Evolutionary conservation across 306 rosid genomes (phyloP), one percentile per base, ranked within the genome.

Genomic region (Gynostemma pentaphyllum): DNA sequence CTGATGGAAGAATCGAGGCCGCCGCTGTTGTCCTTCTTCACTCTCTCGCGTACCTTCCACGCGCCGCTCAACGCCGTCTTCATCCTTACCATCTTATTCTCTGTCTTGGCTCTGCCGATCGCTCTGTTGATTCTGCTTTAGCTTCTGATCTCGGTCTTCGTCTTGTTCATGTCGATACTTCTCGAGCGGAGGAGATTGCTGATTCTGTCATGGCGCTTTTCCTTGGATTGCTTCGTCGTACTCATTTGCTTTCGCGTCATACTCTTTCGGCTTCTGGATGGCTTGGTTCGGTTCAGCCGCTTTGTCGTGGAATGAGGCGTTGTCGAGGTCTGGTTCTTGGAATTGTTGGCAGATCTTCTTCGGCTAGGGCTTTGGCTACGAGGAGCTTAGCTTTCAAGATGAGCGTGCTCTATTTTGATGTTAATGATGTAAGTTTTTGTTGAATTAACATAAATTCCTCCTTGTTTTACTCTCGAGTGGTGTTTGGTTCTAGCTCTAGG

Each of bases 21-120:
- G 94, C 99, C 62, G 75, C 99, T 0, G 99, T 88, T n/a, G 83
- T 94, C 0, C 71, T 94, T 34, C 85, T 94, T 55, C 97, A 88
- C 56, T 94, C 99, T 53, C 97, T 94, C 57, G 84, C 94, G 0
- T 94, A 76, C 69, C 99, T 88, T 19, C 99, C 99, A 3, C 97
- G 99, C 52, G 97, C 99, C 14, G 99, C 97, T 50, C 99, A 94
- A 74, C 97, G 99, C 21, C 90, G 97, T 3, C 95, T 94, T 70
- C 94, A 96, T 11, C 82, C 99, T 30, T 81, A 77, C 66, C 99
- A 94, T 70, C 89, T 94, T 62, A 72, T 94, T 47, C 90, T 94
- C 30, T 94, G 97, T 77, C 99, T 94, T 15, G 99, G 99, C 67
- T 94, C 99, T 28, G 74, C 86, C 5, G 99, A 94, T 68, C 89